Evolutionary conservation across 1,139 yeast genomes (phyloP).

Genomic region (Hansenula sp.): DNA sequence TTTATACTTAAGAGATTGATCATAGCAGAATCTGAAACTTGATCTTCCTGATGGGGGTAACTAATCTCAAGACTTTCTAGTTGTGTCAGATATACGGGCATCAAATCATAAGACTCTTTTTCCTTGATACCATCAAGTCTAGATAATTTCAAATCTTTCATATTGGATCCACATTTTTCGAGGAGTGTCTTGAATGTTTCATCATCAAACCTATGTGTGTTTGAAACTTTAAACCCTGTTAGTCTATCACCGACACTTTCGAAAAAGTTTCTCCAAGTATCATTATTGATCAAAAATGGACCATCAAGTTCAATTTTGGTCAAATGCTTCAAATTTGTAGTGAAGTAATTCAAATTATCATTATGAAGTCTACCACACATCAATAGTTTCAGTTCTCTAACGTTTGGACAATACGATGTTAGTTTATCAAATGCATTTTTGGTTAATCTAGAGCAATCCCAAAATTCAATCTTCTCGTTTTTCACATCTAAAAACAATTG

Average conservation of each 20-base stretch:
- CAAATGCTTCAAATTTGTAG: conserved; percentile 53
- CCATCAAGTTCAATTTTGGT: conserved; percentile 67
- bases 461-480: conserved; percentile 57
- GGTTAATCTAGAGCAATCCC: conserved; percentile 88
- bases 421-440: conserved; percentile 64
- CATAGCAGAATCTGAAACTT: conserved; percentile 68
- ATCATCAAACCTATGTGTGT: conserved; percentile 79
- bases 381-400: conserved; percentile 61
- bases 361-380: conserved; percentile 95
- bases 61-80: conserved; percentile 63
- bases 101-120: conserved; percentile 52
- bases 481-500: conserved; percentile 66
- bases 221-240: conserved; percentile 57
- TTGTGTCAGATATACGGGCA: conserved; percentile 59
- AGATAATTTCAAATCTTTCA: conserved; percentile 51
- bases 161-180: conserved; percentile 54
- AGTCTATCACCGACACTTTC: conserved; percentile 43
- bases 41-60: conserved; percentile 61
- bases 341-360: conserved; percentile 63
- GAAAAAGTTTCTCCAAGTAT: conserved; percentile 74
- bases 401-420: conserved; percentile 75
- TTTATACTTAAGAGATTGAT: conserved; percentile 59
- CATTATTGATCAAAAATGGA: conserved; percentile 76
- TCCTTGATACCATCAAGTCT: conserved; percentile 69
- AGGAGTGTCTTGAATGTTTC: conserved; percentile 61